Percentiles rank a stretch among this genome's conserved stretches.
These are phyloP conservation scores for Penicillium digitatum DNA, from an alignment of 2,329 filamentous ascomycete genomes.

Conservation along the genomic window DNA sequence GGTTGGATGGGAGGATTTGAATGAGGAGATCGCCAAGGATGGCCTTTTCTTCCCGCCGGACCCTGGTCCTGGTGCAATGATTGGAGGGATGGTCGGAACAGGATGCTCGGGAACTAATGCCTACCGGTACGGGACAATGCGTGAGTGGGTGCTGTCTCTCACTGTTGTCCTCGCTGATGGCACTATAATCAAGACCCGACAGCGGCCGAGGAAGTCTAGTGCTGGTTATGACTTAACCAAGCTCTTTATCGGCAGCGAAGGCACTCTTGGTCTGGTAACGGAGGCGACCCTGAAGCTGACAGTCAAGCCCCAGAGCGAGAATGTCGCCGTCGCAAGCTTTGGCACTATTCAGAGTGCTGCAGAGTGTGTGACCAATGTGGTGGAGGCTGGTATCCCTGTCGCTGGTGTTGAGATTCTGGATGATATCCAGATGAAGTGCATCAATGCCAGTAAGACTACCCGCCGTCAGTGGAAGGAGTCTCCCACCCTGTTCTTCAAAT, in stretches of 20 bases:
- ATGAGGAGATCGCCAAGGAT: constrained; percentile 67
- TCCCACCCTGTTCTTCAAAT: constrained; percentile 73
- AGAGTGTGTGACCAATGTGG: constrained; percentile 74
- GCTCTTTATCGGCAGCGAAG: constrained; percentile 86
- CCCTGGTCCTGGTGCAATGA: constrained; percentile 85
- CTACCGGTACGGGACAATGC: constrained; percentile 91
- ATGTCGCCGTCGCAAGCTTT: constrained; percentile 72
- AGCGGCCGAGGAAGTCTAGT: constrained; percentile 81
- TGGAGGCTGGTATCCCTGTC: constrained; percentile 74
- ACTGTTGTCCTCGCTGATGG: constrained; percentile 89
- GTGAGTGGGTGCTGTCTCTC: constrained; percentile 83
- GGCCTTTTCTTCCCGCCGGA: constrained; percentile 90
- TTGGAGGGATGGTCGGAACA: constrained; percentile 65
- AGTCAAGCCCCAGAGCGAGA: constrained; percentile 72
- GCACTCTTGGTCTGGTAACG: constrained; percentile 84
- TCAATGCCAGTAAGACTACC: constrained; percentile 52
- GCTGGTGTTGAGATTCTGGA: constrained; percentile 92
- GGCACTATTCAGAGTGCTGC: constrained; percentile 65
- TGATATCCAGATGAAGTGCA: constrained; percentile 79
- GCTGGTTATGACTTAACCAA: constrained; percentile 89
- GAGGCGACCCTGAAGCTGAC: constrained; percentile 87
- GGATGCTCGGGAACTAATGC: constrained; percentile 72
- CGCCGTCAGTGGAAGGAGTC: constrained; percentile 60
- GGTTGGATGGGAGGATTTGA: constrained; percentile 80
- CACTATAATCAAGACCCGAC: constrained; percentile 82